These are phyloP conservation scores for Phaffia rhodozyma DNA, from an alignment of 1,284 basidiomycete genomes.

Conservation along the genomic window DNA sequence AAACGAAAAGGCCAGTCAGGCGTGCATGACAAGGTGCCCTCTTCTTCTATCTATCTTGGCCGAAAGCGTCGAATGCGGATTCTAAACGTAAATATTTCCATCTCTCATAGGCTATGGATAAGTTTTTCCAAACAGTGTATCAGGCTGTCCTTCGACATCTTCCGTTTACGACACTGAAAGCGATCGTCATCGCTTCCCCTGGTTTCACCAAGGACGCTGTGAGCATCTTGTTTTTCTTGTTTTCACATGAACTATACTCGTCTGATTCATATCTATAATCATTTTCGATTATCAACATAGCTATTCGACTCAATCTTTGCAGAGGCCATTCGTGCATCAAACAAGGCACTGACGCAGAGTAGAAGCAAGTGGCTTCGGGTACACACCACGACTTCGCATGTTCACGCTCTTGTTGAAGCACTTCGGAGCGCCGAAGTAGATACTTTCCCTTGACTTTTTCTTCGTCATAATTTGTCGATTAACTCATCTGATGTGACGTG, in stretches of 20 bases:
- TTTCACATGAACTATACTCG: neutral
- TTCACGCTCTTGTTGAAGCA: constrained; percentile 90
- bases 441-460: neutral
- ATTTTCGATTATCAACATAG: constrained; percentile 18
- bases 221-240: constrained; percentile 15
- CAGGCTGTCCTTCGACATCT: constrained; percentile 81
- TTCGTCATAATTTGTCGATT: neutral
- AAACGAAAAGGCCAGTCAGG: constrained; percentile 74
- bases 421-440: constrained; percentile 81
- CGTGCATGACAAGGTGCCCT: constrained; percentile 60
- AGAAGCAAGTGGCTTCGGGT: constrained; percentile 81
- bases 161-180: constrained; percentile 66
- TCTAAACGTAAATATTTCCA: neutral
- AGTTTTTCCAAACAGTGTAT: constrained; percentile 76
- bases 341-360: constrained; percentile 66
- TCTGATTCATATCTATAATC: neutral
- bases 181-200: constrained; percentile 90
- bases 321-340: constrained; percentile 66
- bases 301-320: constrained; percentile 66
- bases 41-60: neutral
- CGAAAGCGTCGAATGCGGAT: neutral
- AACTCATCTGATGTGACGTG: neutral
- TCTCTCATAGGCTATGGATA: constrained; percentile 47
- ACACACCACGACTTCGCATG: constrained; percentile 84
- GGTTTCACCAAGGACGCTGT: constrained; percentile 90